These are phyloP conservation scores for Ampelomyces quisqualis DNA, from an alignment of 2,329 filamentous ascomycete species.

Conservation along the genomic window DNA sequence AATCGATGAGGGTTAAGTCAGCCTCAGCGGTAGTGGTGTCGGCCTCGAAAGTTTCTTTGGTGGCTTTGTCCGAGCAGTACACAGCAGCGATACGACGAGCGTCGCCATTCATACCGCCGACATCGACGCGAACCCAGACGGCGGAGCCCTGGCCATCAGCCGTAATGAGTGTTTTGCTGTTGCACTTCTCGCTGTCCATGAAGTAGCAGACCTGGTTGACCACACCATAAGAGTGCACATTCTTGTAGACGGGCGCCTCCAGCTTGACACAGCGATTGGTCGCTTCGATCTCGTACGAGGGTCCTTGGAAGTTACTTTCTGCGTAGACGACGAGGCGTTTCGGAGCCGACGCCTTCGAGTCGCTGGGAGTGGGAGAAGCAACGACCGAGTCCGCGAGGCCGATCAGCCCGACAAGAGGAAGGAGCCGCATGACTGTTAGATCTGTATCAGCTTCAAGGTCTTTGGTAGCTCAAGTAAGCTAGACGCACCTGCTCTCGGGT, in stretches of 20 bases:
- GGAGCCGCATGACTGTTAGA: not conserved
- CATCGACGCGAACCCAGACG: not conserved
- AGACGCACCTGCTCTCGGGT: too few relatives aligned
- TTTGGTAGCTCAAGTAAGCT: too few relatives aligned
- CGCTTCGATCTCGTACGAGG: not conserved
- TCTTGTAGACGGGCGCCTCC: constrained; percentile 1
- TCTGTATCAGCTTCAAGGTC: too few relatives aligned
- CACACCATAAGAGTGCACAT: not conserved
- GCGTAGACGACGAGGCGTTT: not conserved
- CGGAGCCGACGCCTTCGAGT: too few relatives aligned
- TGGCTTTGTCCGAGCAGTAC: not conserved
- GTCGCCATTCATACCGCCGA: not conserved
- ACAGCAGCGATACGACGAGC: not conserved
- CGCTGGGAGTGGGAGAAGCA: constrained; percentile 1
- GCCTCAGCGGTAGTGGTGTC: not conserved
- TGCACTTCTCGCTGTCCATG: constrained; percentile 1
- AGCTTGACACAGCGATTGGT: constrained; percentile 1
- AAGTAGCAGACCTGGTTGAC: constrained; percentile 1
- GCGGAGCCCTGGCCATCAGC: not conserved
- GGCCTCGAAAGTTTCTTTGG: not conserved
- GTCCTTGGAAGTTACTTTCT: not conserved
- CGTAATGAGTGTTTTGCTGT: not conserved
- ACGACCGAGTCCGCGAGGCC: constrained; percentile 3
- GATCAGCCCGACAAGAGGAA: constrained; percentile 1
- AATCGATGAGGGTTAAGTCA: not conserved